phyloP scores from a whole-genome alignment of 1,284 basidiomycete species.

The Macrocybe sp. region DNA sequence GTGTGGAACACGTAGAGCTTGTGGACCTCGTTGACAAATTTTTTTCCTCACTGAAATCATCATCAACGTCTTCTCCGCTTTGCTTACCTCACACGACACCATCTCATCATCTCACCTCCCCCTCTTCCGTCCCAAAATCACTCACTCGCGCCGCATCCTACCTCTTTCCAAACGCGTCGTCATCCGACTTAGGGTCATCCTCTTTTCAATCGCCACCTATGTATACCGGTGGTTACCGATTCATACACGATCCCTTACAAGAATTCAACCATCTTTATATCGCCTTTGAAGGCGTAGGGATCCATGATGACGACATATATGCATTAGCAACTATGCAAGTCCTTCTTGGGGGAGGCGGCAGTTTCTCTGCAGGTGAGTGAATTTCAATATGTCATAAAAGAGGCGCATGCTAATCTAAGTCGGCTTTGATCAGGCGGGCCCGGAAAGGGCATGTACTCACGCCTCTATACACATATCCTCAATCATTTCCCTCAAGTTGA shows the following conservation, averaged over 20 bases:
- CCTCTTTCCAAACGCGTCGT: conserved; percentile 46
- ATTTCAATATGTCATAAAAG: too few relatives aligned
- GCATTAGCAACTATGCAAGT: conserved; percentile 94
- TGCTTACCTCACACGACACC: too few relatives aligned
- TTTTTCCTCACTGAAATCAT: conserved; percentile 70
- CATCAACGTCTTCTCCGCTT: conserved; percentile 28
- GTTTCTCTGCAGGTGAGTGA: conserved; percentile 82
- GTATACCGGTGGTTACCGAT: conserved; percentile 85
- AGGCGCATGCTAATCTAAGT: too few relatives aligned
- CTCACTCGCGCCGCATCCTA: conserved; percentile 73
- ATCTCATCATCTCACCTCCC: conserved; percentile 46
- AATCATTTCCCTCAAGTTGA: conserved; percentile 95
- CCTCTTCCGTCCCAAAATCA: conserved; percentile 58
- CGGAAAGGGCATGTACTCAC: conserved; percentile 99
- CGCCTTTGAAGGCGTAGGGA: conserved; percentile 89
- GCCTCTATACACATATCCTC: conserved; percentile 95
- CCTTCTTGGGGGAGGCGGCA: conserved; percentile 91
- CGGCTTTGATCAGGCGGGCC: conserved; percentile 64
- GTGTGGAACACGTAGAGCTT: conserved; percentile 86
- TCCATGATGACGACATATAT: conserved; percentile 93
- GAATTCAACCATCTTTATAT: conserved; percentile 95
- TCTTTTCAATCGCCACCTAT: conserved; percentile 40
- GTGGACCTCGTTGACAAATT: conserved; percentile 81
- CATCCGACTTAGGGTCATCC: conserved; percentile 18
- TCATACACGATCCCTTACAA: conserved; percentile 61